These are phyloP conservation scores for Amaranthus cruentus DNA, from an alignment of 148 eudicot species.

Conservation along the genomic window DNA sequence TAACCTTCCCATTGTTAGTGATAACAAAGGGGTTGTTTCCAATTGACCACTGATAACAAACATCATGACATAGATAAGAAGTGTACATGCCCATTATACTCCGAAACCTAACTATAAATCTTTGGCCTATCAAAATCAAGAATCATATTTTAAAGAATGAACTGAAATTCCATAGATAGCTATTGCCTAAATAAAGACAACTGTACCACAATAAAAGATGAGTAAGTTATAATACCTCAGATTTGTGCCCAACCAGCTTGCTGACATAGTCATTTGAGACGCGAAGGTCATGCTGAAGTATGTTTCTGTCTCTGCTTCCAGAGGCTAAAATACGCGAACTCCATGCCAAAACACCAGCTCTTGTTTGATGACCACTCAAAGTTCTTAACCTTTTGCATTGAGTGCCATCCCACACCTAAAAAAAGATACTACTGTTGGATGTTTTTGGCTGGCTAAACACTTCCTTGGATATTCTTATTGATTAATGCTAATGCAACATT, in stretches of 20 bases:
- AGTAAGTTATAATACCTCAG: conserved; percentile 53
- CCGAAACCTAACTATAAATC: no score
- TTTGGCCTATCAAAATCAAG: no score
- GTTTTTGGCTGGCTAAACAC: neutral
- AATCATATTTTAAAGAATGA: no score
- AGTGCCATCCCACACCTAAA: conserved; percentile 91
- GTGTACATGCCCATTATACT: no score
- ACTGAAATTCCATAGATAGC: no score
- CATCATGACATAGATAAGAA: no score
- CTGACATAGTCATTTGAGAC: conserved; percentile 73
- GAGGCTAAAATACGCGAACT: conserved; percentile 85
- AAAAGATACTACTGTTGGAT: neutral
- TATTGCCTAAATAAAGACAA: neutral
- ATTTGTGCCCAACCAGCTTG: conserved; percentile 94
- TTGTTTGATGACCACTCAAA: conserved; percentile 87
- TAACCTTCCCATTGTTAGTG: no score
- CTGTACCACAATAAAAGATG: neutral
- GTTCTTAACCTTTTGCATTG: conserved; percentile 83
- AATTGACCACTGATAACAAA: no score
- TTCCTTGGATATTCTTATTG: neutral
- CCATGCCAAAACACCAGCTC: conserved; percentile 97
- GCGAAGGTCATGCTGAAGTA: conserved; percentile 93
- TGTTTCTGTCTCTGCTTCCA: conserved; percentile 95
- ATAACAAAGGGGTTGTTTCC: no score
- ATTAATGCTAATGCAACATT: neutral